Conservation (phyloP, 805 yeast genomes). For the Metschnikowia sp. region DNA sequence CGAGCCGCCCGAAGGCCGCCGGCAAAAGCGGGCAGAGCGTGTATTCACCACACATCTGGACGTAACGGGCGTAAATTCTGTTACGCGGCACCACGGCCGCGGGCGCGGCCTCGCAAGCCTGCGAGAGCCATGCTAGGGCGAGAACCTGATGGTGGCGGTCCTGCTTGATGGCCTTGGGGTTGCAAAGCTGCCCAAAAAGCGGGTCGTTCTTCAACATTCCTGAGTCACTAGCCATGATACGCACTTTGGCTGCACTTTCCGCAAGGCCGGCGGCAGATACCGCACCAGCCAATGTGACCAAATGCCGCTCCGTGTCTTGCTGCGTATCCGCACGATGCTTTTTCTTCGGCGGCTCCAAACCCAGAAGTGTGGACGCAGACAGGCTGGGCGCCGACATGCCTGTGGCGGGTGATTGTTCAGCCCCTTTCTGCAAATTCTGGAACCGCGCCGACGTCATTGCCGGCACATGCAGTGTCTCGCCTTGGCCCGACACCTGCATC, state of each 20-base stretch:
- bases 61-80: conserved; percentile 41
- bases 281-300: conserved; percentile 6
- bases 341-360: background rate
- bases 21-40: conserved; percentile 61
- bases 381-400: no score
- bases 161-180: conserved; percentile 17
- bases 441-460: background rate
- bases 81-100: conserved; percentile 43
- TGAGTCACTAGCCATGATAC: conserved; percentile 7
- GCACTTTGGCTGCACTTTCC: conserved; percentile 14
- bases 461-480: no score
- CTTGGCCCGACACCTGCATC: no score
- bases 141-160: conserved; percentile 72
- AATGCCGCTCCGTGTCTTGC: conserved; percentile 10
- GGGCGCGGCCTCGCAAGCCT: conserved; percentile 53
- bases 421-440: background rate
- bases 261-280: conserved; percentile 8
- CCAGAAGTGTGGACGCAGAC: no score
- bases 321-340: conserved; percentile 4
- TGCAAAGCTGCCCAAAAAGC: conserved; percentile 5
- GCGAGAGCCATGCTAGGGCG: conserved; percentile 78
- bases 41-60: conserved; percentile 36
- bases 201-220: conserved; percentile 6
- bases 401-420: no score
- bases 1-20: conserved; percentile 63